phyloP scores from a whole-genome alignment of 495 filamentous ascomycete species.

The Acidomyces sp. region DNA sequence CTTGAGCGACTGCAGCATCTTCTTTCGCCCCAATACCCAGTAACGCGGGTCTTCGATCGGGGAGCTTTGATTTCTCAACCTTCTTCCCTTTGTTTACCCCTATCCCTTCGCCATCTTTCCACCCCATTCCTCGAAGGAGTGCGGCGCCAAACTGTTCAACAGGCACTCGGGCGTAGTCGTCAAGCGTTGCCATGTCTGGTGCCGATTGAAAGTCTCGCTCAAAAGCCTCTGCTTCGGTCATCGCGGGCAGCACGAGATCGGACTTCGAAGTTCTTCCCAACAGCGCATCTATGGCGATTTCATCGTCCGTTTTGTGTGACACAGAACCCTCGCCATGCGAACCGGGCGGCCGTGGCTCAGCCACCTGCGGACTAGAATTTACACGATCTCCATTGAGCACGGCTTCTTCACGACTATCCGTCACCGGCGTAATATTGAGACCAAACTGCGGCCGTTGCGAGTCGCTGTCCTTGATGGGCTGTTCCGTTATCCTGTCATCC shows the following conservation, averaged over 20 bases:
- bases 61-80: conserved; percentile 34
- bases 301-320: conserved; percentile 45
- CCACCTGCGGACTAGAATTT: not conserved
- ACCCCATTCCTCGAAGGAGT: conserved; percentile 80
- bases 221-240: conserved; percentile 57
- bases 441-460: conserved; percentile 12
- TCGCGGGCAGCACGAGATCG: conserved; percentile 46
- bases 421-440: conserved; percentile 8
- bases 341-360: not conserved
- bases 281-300: conserved; percentile 69
- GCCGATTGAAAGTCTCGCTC: conserved; percentile 52
- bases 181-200: conserved; percentile 60
- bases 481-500: conserved; percentile 35
- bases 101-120: conserved; percentile 71
- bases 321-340: not conserved
- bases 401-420: not conserved
- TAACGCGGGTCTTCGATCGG: conserved; percentile 59
- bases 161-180: conserved; percentile 76
- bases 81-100: conserved; percentile 39
- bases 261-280: conserved; percentile 46
- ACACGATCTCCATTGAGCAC: not conserved
- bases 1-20: conserved; percentile 57
- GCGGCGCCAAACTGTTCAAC: conserved; percentile 91
- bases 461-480: conserved; percentile 21
- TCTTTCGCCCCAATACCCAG: conserved; percentile 75